Base-by-base conservation (phyloP, 2,329 filamentous ascomycete genomes). In the Cercospora brassicicola region DNA sequence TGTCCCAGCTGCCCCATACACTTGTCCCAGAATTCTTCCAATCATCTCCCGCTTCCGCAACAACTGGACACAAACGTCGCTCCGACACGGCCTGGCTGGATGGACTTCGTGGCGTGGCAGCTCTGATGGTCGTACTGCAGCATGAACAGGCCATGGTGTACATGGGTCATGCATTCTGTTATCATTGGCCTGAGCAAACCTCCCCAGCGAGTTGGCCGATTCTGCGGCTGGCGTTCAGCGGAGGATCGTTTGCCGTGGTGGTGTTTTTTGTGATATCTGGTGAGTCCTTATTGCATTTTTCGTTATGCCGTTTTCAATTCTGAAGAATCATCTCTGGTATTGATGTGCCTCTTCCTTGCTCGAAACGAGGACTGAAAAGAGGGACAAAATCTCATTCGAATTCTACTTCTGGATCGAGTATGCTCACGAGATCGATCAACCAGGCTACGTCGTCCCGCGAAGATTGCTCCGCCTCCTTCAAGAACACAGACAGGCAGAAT, bases 81-180 rank as follows among this genome's bases (percentile, higher is more conserved):
- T 13, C 26, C 55, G 66, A 67, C 7, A 88, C 86, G 2, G 85
- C 86, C n/a, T 88, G 86, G 71, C 82, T 88, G 8, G 89, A 91
- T 71, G 89, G 89, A 11, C 79, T 91, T 10, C 81, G 89, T 71
- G 89, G 89, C 2, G 88, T 90, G 70, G 88, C 88, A 8, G 87
- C 88, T 7, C 82, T 91, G 33, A 74, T 89, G 20, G 89, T 91
- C 15, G 90, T 89, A 74, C 81, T 85, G 71, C 86, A 88, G 67
- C 86, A 89, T 76, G 82, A 88, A 75, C 78, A 84, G 69, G 61
- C 64, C 53, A 61, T 59, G 57, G 64, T n/a, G 11, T 55, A 63
- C 33, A 63, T 63, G 61, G 61, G 61, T 7, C 48, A 69, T 30
- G 45, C 62, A 13, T 62, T 45, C n/a, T 65, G 62, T 15, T 79